phyloP scores from a whole-genome alignment of 164 flowering plant genomes.

The Piper longum region DNA sequence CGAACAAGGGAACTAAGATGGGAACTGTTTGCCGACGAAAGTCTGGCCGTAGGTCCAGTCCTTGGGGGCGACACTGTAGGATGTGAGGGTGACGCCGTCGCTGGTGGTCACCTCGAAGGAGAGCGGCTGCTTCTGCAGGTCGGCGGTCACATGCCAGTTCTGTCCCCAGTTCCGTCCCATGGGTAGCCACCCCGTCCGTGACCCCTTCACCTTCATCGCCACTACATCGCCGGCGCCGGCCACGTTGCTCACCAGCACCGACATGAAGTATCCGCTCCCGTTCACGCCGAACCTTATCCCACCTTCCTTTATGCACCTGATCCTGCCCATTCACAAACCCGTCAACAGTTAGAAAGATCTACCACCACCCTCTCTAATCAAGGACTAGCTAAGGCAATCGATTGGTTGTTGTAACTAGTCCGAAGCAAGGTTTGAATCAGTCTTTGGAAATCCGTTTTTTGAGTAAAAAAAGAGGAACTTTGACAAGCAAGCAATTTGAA shows the following conservation, averaged over 20 bases:
- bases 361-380: no score
- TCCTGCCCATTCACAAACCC: conserved; percentile 30
- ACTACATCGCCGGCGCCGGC: conserved; percentile 80
- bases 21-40: conserved; percentile 71
- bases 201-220: conserved; percentile 76
- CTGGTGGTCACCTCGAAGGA: conserved; percentile 78
- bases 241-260: conserved; percentile 72
- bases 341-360: no score
- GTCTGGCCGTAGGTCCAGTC: conserved; percentile 73
- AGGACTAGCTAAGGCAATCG: no score
- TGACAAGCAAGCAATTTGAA: no score
- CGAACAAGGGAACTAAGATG: neutral
- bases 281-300: conserved; percentile 58
- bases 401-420: no score
- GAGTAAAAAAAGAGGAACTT: no score
- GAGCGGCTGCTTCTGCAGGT: conserved; percentile 66
- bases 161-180: conserved; percentile 98
- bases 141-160: conserved; percentile 81
- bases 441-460: no score
- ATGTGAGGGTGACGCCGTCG: conserved; percentile 53
- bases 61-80: conserved; percentile 74
- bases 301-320: conserved; percentile 82
- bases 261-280: conserved; percentile 52
- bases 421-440: no score
- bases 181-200: conserved; percentile 86